phyloP scores from a whole-genome alignment of 2,329 filamentous ascomycete species.

The Fusarium sp. region DNA sequence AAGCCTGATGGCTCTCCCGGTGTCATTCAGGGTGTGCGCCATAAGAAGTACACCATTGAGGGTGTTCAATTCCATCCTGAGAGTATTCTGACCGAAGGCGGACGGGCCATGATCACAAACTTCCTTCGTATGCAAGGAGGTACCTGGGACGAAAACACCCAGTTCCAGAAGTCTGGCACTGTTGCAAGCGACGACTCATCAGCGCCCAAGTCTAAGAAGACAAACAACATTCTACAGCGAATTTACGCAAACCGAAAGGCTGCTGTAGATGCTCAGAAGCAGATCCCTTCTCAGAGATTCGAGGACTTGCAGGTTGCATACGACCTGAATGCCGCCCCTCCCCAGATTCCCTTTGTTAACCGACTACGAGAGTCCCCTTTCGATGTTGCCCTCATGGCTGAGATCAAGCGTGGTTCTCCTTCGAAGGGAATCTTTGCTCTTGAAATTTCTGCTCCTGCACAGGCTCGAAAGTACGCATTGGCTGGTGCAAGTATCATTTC shows the following conservation, averaged over 20 bases:
- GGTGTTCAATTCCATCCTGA: constrained; percentile 98
- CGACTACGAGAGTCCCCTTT: constrained; percentile 85
- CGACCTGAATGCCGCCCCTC: constrained; percentile 84
- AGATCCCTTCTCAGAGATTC: constrained; percentile 84
- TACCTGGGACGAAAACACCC: constrained; percentile 87
- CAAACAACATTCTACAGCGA: constrained; percentile 87
- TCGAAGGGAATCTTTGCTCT: constrained; percentile 96
- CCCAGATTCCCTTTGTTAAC: constrained; percentile 81
- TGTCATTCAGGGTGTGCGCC: constrained; percentile 96
- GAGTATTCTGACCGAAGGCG: constrained; percentile 92
- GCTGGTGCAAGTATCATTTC: constrained; percentile 97
- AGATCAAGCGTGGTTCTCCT: constrained; percentile 96
- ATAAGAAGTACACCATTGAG: constrained; percentile 91
- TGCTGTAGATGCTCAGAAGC: constrained; percentile 82
- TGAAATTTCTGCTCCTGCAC: constrained; percentile 85
- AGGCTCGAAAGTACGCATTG: constrained; percentile 90
- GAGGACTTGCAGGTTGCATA: constrained; percentile 89
- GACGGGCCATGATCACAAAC: constrained; percentile 90
- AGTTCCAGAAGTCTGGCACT: constrained; percentile 58
- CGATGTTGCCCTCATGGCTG: constrained; percentile 92
- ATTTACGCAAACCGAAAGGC: constrained; percentile 87
- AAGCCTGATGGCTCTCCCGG: constrained; percentile 80
- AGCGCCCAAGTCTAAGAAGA: constrained; percentile 65
- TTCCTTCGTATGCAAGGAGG: constrained; percentile 89
- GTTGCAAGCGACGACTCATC: constrained; percentile 44